Percentiles rank a stretch among this genome's conserved stretches.
These are phyloP conservation scores for Cladophialophora exuberans DNA, from an alignment of 2,329 filamentous ascomycete genomes.

Conservation along the genomic window DNA sequence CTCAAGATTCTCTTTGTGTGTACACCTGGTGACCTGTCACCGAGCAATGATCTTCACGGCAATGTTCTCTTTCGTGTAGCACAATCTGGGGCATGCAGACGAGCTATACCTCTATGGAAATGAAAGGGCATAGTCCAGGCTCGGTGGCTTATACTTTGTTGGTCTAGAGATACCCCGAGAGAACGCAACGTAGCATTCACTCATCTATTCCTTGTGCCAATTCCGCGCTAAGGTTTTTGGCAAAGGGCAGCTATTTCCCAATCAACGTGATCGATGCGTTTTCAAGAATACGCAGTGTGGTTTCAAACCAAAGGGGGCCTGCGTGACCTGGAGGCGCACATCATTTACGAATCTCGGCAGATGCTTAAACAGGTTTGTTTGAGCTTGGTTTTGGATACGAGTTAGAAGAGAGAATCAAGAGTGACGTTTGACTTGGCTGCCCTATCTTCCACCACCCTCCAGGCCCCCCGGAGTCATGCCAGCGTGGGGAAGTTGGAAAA, in stretches of 20 bases:
- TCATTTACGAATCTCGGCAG: too few species aligned
- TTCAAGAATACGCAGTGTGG: not conserved
- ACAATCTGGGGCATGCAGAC: not conserved
- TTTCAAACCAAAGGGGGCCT: not conserved
- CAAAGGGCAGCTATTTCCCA: not conserved
- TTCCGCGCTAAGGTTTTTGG: not conserved
- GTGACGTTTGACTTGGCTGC: too few species aligned
- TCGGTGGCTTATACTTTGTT: too few species aligned
- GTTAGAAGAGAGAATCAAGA: too few species aligned
- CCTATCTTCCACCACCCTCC: too few species aligned
- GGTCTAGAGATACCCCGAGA: not conserved
- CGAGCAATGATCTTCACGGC: not conserved
- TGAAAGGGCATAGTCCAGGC: not conserved
- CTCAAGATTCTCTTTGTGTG: not conserved
- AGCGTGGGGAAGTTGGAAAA: too few species aligned
- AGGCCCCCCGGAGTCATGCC: too few species aligned
- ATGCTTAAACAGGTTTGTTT: too few species aligned
- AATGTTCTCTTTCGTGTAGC: not conserved
- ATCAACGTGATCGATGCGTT: not conserved
- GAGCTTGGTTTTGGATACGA: too few species aligned
- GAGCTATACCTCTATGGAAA: not conserved
- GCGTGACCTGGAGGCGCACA: not conserved
- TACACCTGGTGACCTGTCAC: not conserved
- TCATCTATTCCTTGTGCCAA: not conserved
- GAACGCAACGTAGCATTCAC: conserved; percentile 8